Conservation (phyloP, 2,329 filamentous ascomycete species). For the Calonectria pauciramosa region DNA sequence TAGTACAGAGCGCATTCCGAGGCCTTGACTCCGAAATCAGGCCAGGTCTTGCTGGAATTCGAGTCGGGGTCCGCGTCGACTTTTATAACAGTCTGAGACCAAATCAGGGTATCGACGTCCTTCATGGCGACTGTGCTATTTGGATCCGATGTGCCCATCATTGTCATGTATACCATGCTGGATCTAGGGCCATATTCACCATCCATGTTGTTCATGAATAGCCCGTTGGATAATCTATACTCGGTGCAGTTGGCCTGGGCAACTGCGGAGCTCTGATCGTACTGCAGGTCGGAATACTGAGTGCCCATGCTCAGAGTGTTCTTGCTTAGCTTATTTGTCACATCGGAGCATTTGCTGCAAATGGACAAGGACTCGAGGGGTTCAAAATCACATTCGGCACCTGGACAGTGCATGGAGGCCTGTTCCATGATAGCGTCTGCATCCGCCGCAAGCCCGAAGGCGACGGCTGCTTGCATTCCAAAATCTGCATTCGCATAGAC, state of each 20-base stretch:
- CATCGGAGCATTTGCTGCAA: conserved; percentile 21
- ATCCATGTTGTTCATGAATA: conserved; percentile 30
- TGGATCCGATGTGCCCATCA: conserved; percentile 23
- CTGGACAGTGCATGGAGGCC: conserved; percentile 2
- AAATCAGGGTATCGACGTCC: conserved; percentile 33
- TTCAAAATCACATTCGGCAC: conserved; percentile 15
- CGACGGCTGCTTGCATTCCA: conserved; percentile 27
- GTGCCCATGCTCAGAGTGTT: neutral
- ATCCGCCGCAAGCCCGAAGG: conserved; percentile 19
- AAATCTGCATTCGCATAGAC: conserved; percentile 25
- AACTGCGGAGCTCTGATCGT: neutral
- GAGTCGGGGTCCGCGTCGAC: conserved; percentile 15
- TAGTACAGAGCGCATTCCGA: conserved; percentile 34
- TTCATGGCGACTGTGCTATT: conserved; percentile 24
- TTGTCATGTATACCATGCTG: conserved; percentile 32
- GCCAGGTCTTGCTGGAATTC: conserved; percentile 17
- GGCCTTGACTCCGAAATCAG: conserved; percentile 17
- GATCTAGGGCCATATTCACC: neutral
- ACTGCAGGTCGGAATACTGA: conserved; percentile 1
- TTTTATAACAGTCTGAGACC: conserved; percentile 31
- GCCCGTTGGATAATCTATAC: conserved; percentile 21
- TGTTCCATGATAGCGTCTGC: conserved; percentile 7
- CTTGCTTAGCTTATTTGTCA: conserved; percentile 6
- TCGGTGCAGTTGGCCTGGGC: neutral
- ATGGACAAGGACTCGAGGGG: conserved; percentile 21